phyloP scores from a whole-genome alignment of 768 basidiomycete genomes.

The Terana coerulea region DNA sequence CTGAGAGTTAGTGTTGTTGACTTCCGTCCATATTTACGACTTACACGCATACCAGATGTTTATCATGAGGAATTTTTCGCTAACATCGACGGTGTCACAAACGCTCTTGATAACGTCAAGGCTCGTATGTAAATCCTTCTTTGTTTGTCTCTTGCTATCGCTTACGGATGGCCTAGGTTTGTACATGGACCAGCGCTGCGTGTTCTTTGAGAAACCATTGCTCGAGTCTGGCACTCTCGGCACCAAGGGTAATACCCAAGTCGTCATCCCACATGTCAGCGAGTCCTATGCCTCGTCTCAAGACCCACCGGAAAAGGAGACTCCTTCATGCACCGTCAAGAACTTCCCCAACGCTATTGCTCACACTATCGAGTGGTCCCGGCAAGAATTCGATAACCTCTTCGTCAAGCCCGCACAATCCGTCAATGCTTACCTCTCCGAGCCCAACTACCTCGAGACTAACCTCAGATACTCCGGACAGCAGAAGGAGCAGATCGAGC shows the following conservation, averaged over 20 bases:
- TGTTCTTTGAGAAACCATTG: conserved; percentile 93
- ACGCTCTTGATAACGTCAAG: conserved; percentile 95
- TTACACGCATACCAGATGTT: conserved; percentile 50
- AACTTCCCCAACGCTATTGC: conserved; percentile 98
- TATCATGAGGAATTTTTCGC: conserved; percentile 90
- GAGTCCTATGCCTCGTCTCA: conserved; percentile 98
- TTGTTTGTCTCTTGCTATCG: conserved; percentile 3
- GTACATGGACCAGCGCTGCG: conserved; percentile 98
- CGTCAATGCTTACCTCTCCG: conserved; percentile 94
- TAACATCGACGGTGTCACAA: conserved; percentile 88
- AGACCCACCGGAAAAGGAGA: conserved; percentile 97
- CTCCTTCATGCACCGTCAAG: conserved; percentile 96
- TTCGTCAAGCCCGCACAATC: conserved; percentile 94
- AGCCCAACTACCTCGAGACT: conserved; percentile 91
- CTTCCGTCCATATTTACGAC: background rate
- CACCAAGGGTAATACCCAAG: conserved; percentile 97
- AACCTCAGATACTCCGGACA: conserved; percentile 86
- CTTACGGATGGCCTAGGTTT: conserved; percentile 52
- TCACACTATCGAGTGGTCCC: conserved; percentile 99
- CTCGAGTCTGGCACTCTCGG: conserved; percentile 97
- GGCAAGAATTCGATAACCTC: conserved; percentile 85
- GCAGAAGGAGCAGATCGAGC: conserved; percentile 84
- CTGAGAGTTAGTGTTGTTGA: conserved; percentile 67
- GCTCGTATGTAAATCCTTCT: conserved; percentile 58
- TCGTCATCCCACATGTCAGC: conserved; percentile 89